These are phyloP conservation scores for Blastocystis sp. DNA, from an alignment of 352 stramenopile genomes.

Conservation along the genomic window DNA sequence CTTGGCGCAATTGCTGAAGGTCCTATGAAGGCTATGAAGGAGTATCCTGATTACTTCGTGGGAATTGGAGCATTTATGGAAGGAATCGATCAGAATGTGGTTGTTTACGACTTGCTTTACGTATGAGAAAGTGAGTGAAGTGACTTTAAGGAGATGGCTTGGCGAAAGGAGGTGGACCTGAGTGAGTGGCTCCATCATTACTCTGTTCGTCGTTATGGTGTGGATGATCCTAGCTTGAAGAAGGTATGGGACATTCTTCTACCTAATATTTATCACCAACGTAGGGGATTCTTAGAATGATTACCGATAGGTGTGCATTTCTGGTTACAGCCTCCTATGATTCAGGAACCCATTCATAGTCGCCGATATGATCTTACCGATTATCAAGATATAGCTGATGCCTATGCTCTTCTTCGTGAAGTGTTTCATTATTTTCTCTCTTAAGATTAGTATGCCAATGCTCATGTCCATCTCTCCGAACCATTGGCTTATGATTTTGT, in stretches of 20 bases:
- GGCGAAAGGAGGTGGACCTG: conserved; percentile 71
- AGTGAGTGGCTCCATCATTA: conserved; percentile 74
- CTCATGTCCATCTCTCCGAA: conserved; percentile 71
- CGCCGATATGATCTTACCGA: not conserved
- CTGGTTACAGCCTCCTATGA: conserved; percentile 71
- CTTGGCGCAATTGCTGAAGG: conserved; percentile 74
- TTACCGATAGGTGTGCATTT: conserved; percentile 75
- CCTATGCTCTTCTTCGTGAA: too few species aligned
- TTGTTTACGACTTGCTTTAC: conserved; percentile 78
- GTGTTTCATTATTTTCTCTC: not conserved
- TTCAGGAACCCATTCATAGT: not conserved
- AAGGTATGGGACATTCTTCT: conserved; percentile 74
- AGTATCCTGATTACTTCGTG: conserved; percentile 77
- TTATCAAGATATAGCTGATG: not conserved
- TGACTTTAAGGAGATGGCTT: not conserved
- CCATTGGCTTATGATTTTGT: conserved; percentile 77
- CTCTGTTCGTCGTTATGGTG: conserved; percentile 75
- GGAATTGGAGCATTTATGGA: conserved; percentile 80
- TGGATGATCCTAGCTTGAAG: conserved; percentile 72
- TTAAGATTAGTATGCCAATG: not conserved
- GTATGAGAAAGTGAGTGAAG: conserved; percentile 73
- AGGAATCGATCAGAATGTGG: conserved; percentile 82
- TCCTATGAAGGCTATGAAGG: conserved; percentile 72
- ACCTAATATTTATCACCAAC: conserved; percentile 74
- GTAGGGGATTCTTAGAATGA: not conserved